phyloP scores from a whole-genome alignment of 306 rosid genomes.

The Malus orientalis region DNA sequence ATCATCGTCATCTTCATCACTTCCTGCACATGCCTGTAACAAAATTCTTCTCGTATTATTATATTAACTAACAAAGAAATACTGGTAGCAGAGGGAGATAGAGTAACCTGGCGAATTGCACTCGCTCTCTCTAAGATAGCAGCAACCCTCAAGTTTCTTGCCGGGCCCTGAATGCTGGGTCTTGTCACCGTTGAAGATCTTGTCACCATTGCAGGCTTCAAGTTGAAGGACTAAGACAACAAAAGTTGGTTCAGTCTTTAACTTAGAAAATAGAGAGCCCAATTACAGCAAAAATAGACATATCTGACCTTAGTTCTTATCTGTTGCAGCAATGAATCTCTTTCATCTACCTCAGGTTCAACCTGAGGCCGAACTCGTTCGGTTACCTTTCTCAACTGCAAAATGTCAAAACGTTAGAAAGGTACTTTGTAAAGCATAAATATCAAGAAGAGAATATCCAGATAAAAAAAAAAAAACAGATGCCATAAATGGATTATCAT shows the following conservation, averaged over 20 bases:
- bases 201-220: constrained; percentile 63
- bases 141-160: constrained; percentile 77
- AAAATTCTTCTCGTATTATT: not conserved
- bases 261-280: not conserved
- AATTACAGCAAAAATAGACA: not conserved
- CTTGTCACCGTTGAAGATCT: constrained; percentile 43
- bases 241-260: not conserved
- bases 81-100: not conserved
- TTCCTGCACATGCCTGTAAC: constrained; percentile 75
- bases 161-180: constrained; percentile 66
- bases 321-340: constrained; percentile 73
- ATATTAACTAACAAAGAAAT: not conserved
- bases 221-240: constrained; percentile 71
- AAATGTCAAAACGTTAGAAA: constrained; percentile 13
- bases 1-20: constrained; percentile 76
- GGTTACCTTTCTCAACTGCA: constrained; percentile 84
- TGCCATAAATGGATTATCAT: constrained; percentile 11
- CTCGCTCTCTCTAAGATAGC: constrained; percentile 90
- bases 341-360: constrained; percentile 66
- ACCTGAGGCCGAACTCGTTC: constrained; percentile 62
- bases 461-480: not conserved
- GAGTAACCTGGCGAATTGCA: constrained; percentile 84
- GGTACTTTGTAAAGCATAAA: constrained; percentile 5
- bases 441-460: not conserved
- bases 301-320: constrained; percentile 80